A percentile compares a stretch with the other conserved stretches of the same genome.
phyloP scores from a whole-genome alignment of 1,139 yeast species.

The Geotrichum aggregatum region DNA sequence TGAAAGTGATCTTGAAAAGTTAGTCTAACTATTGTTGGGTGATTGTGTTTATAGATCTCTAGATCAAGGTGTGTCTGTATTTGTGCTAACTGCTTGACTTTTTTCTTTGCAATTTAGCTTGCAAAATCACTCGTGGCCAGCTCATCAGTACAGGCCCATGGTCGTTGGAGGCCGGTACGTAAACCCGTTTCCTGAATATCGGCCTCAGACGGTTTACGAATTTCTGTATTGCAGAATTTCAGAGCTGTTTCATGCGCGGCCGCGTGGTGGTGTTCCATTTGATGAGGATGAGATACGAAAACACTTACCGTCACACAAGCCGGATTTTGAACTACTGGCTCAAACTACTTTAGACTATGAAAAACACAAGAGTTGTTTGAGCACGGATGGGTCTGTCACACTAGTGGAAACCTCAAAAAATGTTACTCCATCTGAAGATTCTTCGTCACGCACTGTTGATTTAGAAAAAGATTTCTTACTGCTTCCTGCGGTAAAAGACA shows the following conservation, averaged over 20 bases:
- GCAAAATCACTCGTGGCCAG: slow-evolving; percentile 41
- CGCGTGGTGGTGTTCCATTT: slow-evolving; percentile 64
- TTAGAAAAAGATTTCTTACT: slow-evolving; percentile 17
- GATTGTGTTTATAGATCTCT: background rate
- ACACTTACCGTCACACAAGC: slow-evolving; percentile 55
- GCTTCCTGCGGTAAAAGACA: slow-evolving; percentile 39
- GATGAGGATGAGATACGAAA: slow-evolving; percentile 45
- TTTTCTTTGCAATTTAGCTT: slow-evolving; percentile 26
- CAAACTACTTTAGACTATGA: slow-evolving; percentile 21
- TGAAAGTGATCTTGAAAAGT: slow-evolving; percentile 20
- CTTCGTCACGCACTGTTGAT: background rate
- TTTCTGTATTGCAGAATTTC: slow-evolving; percentile 66
- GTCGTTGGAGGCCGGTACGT: slow-evolving; percentile 75
- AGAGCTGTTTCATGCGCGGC: slow-evolving; percentile 63
- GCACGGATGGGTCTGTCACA: background rate
- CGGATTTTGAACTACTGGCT: slow-evolving; percentile 50
- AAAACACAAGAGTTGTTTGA: background rate
- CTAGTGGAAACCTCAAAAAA: background rate
- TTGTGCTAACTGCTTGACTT: slow-evolving; percentile 12
- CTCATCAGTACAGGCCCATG: slow-evolving; percentile 39
- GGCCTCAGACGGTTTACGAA: slow-evolving; percentile 86
- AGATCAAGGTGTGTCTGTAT: background rate
- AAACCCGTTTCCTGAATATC: slow-evolving; percentile 86
- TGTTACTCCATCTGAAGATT: background rate
- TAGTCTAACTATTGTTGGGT: slow-evolving; percentile 1